Evolutionary conservation across 257 asterid species (phyloP), one percentile per base, ranked within the genome.

Genomic region (Nicotiana tomentosiformis): DNA sequence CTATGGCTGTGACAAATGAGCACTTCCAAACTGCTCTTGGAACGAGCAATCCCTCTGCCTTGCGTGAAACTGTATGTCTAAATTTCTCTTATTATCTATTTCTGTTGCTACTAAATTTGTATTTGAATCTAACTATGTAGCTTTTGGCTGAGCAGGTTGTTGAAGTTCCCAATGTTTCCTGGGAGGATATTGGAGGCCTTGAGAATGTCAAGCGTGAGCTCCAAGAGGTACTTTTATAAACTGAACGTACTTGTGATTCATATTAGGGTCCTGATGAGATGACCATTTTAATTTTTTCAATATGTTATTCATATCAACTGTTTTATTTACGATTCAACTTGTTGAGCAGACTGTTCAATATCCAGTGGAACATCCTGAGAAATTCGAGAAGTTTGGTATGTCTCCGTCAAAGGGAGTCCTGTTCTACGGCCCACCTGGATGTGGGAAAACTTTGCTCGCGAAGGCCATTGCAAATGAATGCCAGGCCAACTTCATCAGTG

Each of bases 291-390:
- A 20, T 62, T 20, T 43, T 8, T 86, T 68, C 14, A n/a, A 60
- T 30, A 33, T 60, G 37, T 6, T 72, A 9, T 14, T 72, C 39
- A 20, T n/a, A 46, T 46, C 43, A 9, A 20, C 14, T 39, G 14
- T 72, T 49, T 64, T 23, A 65, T 8, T 26, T 17, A 14, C 57
- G 23, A 81, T 46, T 18, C 49, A 15, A 46, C 53, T 82, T 85
- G 29, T 79, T 57, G 0, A 79, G n/a, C 84, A 94, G 97, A 95
- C 98, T 80, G 98, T 95, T 69, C 98, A 95, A 88, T 95, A 93
- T 84, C 98, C 98, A 3, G 98, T 95, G 83, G 98, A 95, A 87
- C 98, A 95, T 88, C 98, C 98, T 2, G 98, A 95, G 91, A 95
- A 94, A 90, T 94, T 94, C 6, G 98, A 94, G 87, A 94, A 93